Evolutionary conservation across 352 stramenopile genomes (phyloP).

Genomic region (Pythium rhizo-oryzae): DNA sequence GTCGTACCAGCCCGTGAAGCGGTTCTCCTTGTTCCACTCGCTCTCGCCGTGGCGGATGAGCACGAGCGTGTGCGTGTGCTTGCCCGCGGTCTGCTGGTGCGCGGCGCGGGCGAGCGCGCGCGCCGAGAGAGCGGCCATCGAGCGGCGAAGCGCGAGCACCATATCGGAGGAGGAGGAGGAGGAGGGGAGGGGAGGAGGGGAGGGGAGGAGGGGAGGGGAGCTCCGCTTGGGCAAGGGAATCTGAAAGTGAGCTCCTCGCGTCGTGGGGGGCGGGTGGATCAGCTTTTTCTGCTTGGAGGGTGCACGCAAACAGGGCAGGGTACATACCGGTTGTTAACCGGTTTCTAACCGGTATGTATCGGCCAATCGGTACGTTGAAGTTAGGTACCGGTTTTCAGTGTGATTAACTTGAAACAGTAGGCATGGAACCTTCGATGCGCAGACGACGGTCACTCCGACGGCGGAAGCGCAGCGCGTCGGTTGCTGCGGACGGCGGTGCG

Average conservation of each 20-base stretch:
- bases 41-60: slow-evolving; percentile 94
- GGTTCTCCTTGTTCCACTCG: slow-evolving; percentile 96
- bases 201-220: background rate
- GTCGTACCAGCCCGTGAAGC: slow-evolving; percentile 95
- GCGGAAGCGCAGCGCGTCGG: background rate
- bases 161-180: slow-evolving; percentile 30
- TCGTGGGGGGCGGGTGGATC: slow-evolving; percentile 3
- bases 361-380: slow-evolving; percentile 9
- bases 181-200: background rate
- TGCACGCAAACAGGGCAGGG: slow-evolving; percentile 21
- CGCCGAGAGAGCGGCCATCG: slow-evolving; percentile 33
- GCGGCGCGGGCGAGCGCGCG: slow-evolving; percentile 30
- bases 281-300: slow-evolving; percentile 37
- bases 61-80: slow-evolving; percentile 87
- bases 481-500: background rate
- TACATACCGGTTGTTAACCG: too few species aligned
- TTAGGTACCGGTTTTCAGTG: background rate
- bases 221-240: slow-evolving; percentile 17
- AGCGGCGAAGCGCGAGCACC: slow-evolving; percentile 62
- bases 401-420: slow-evolving; percentile 22
- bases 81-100: slow-evolving; percentile 44
- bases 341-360: too few species aligned
- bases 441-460: slow-evolving; percentile 1
- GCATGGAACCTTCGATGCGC: slow-evolving; percentile 21
- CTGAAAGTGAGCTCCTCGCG: slow-evolving; percentile 1